A percentile compares a stretch with the other conserved stretches of the same genome.
phyloP scores from a whole-genome alignment of 2,329 filamentous ascomycete genomes.

The Aureobasidium subglaciale region DNA sequence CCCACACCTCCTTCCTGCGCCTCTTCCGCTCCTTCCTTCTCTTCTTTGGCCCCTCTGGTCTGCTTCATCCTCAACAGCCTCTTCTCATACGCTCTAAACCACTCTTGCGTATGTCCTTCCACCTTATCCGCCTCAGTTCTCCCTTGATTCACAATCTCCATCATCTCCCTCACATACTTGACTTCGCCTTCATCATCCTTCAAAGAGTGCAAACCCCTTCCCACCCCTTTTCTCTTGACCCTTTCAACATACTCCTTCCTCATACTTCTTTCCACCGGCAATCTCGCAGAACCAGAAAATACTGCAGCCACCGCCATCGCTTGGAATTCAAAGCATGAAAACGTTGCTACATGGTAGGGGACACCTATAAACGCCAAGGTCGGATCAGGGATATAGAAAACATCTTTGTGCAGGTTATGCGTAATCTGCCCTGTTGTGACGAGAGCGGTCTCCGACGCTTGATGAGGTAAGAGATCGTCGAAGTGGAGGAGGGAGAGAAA shows the following conservation, averaged over 20 bases:
- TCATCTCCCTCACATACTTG: conserved; percentile 34
- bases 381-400: conserved; percentile 64
- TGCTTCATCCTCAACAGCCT: conserved; percentile 28
- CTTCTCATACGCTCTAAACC: conserved; percentile 30
- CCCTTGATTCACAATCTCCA: conserved; percentile 33
- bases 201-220: conserved; percentile 40
- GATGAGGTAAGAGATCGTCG: conserved; percentile 35
- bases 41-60: not conserved
- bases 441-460: conserved; percentile 48
- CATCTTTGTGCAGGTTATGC: conserved; percentile 64
- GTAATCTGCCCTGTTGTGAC: conserved; percentile 57
- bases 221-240: conserved; percentile 33
- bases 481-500: conserved; percentile 51
- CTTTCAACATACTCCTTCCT: conserved; percentile 33
- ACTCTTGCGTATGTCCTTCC: conserved; percentile 32
- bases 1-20: no score
- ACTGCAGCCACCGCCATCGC: conserved; percentile 54
- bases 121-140: conserved; percentile 19
- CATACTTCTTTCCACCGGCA: conserved; percentile 43
- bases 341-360: conserved; percentile 60
- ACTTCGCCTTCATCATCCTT: conserved; percentile 30
- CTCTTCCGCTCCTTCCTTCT: not conserved
- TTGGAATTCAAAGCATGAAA: conserved; percentile 64
- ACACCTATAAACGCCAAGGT: conserved; percentile 55
- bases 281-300: conserved; percentile 42